Conservation (phyloP, 2,329 filamentous ascomycete species). For the Talaromyces sp. region DNA sequence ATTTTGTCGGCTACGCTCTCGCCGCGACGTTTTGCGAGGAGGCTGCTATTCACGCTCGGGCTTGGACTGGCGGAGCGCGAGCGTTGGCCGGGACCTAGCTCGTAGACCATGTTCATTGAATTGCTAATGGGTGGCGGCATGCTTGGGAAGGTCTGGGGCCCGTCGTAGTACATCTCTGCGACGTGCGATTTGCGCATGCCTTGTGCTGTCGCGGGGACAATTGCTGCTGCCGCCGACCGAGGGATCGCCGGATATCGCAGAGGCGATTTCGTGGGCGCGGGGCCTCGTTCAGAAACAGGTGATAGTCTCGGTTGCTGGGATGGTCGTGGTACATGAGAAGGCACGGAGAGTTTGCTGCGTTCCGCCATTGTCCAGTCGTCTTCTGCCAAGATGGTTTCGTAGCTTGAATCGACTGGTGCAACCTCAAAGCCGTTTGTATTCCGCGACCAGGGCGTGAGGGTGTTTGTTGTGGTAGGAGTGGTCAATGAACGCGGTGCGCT, state of each 20-base stretch:
- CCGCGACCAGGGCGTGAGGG: not conserved
- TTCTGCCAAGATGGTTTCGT: slow-evolving; percentile 28
- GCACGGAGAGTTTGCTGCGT: slow-evolving; percentile 16
- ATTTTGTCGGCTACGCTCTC: slow-evolving; percentile 22
- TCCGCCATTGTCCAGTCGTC: slow-evolving; percentile 23
- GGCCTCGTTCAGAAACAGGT: not conserved
- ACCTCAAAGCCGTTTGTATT: not conserved
- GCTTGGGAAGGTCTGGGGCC: not conserved
- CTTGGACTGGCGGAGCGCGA: slow-evolving; percentile 17
- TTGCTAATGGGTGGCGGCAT: not conserved
- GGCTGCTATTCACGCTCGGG: slow-evolving; percentile 12
- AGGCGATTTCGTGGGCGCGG: not conserved
- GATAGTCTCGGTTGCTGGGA: not conserved
- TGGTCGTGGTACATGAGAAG: slow-evolving; percentile 18
- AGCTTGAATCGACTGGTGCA: slow-evolving; percentile 21
- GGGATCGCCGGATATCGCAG: slow-evolving; percentile 25
- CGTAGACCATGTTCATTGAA: not conserved
- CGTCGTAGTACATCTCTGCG: slow-evolving; percentile 27
- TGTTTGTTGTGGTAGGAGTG: not conserved
- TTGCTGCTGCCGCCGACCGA: slow-evolving; percentile 20
- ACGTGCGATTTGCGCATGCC: slow-evolving; percentile 33
- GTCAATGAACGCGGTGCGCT: not conserved
- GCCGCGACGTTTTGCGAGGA: slow-evolving; percentile 25
- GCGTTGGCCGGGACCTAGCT: slow-evolving; percentile 1
- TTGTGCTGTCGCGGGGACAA: slow-evolving; percentile 28